Percentiles rank a stretch among this genome's conserved stretches.
Conservation (phyloP, 805 yeast species). For the Jamesozyma hellenica region DNA sequence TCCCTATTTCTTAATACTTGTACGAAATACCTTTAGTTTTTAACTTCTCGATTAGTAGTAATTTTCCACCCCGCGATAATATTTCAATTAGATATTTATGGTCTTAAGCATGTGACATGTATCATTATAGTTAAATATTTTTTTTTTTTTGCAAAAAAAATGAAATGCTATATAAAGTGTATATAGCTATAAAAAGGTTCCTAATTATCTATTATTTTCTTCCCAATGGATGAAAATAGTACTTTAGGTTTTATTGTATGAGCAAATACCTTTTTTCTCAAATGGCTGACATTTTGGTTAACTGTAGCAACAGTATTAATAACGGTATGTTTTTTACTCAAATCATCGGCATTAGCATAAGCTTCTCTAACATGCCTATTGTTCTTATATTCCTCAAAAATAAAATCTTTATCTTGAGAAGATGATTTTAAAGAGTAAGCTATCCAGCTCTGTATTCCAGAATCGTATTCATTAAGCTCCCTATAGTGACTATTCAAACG, state of each 20-base stretch:
- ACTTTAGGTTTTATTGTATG: conserved; percentile 43
- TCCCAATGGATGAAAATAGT: conserved; percentile 43
- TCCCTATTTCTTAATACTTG: too few relatives aligned
- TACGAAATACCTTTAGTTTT: too few relatives aligned
- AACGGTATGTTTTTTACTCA: conserved; percentile 30
- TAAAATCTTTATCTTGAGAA: conserved; percentile 24
- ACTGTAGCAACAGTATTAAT: conserved; percentile 34
- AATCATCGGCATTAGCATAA: conserved; percentile 49
- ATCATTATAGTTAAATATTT: too few relatives aligned
- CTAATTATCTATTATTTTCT: conserved; percentile 30
- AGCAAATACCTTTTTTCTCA: conserved; percentile 41
- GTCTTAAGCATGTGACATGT: too few relatives aligned
- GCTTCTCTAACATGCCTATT: conserved; percentile 50
- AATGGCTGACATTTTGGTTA: conserved; percentile 40
- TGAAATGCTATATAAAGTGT: too few relatives aligned
- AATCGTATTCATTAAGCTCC: conserved; percentile 37
- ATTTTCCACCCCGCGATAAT: too few relatives aligned
- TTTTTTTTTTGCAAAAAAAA: too few relatives aligned
- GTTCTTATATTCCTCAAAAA: conserved; percentile 33
- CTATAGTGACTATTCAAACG: conserved; percentile 24
- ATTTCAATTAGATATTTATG: too few relatives aligned
- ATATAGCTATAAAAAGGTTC: neutral
- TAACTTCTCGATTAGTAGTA: too few relatives aligned
- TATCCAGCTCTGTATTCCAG: conserved; percentile 53
- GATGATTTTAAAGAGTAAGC: conserved; percentile 26